Percentiles rank a stretch among this genome's conserved stretches.
Conservation (phyloP, 2,329 filamentous ascomycete genomes). For the Talaromyces amestolkiae region DNA sequence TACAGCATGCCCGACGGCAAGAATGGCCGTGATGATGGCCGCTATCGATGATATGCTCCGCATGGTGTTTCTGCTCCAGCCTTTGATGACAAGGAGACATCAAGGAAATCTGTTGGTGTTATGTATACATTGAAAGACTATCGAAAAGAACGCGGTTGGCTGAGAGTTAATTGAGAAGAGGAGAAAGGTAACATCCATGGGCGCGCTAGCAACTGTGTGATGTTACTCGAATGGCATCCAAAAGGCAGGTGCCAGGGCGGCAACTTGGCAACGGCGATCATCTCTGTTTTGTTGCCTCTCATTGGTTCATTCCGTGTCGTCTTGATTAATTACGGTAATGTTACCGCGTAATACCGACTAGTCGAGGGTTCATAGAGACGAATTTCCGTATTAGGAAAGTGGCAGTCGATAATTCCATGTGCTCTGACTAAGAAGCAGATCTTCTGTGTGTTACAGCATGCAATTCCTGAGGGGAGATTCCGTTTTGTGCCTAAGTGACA, state of each 20-base stretch:
- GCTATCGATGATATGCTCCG: neutral
- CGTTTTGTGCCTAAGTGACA: neutral
- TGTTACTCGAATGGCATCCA: neutral
- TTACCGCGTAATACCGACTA: neutral
- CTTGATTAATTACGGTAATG: neutral
- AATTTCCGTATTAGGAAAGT: neutral
- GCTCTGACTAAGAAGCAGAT: neutral
- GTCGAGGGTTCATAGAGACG: neutral
- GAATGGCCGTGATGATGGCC: neutral
- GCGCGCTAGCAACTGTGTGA: neutral
- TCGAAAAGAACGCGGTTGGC: neutral
- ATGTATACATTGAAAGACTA: neutral
- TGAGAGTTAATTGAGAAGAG: neutral
- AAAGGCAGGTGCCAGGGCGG: neutral
- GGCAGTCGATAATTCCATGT: neutral
- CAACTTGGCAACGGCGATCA: constrained; percentile 3
- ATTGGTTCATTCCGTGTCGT: neutral
- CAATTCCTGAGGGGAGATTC: neutral
- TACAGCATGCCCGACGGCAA: neutral
- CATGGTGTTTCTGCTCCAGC: neutral
- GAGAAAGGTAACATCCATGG: constrained; percentile 3
- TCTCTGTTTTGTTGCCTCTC: neutral
- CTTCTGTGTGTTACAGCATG: neutral
- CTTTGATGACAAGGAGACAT: neutral
- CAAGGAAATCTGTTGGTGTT: neutral